Evolutionary conservation across 1,284 basidiomycete genomes (phyloP).

Genomic region (Fomitopsis palustris): DNA sequence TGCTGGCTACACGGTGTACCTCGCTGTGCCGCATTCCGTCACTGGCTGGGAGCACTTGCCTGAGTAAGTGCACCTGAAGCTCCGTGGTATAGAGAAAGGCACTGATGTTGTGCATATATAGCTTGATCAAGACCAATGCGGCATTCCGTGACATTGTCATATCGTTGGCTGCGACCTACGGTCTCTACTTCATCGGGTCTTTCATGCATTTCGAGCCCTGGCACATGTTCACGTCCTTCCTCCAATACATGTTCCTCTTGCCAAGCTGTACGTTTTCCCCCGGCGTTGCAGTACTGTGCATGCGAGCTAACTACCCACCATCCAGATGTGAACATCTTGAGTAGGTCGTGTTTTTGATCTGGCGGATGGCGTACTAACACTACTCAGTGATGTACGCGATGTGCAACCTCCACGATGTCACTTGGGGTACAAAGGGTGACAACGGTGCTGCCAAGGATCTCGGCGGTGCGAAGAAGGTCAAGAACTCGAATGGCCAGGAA

Average conservation of each 20-base stretch:
- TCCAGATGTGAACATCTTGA: constrained; percentile 83
- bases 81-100: neutral
- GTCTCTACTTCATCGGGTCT: constrained; percentile 84
- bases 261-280: constrained; percentile 56
- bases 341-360: constrained; percentile 32
- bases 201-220: constrained; percentile 88
- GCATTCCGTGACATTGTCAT: constrained; percentile 81
- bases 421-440: constrained; percentile 91
- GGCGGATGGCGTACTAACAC: neutral
- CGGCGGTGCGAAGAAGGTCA: constrained; percentile 84
- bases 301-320: constrained; percentile 4
- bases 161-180: constrained; percentile 82
- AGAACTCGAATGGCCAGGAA: constrained; percentile 79
- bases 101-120: constrained; percentile 22
- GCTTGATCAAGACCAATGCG: constrained; percentile 59
- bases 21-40: constrained; percentile 72
- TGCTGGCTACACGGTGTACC: constrained; percentile 84
- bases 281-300: constrained; percentile 1
- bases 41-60: constrained; percentile 72
- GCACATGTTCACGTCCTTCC: constrained; percentile 93
- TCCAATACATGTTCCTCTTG: constrained; percentile 79
- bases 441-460: constrained; percentile 84
- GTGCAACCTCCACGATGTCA: constrained; percentile 89
- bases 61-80: constrained; percentile 38
- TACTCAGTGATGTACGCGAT: constrained; percentile 79